Evolutionary conservation across 441 rosid species (phyloP), one percentile per base, ranked within the genome.

Genomic region (Isatis lusitanica): DNA sequence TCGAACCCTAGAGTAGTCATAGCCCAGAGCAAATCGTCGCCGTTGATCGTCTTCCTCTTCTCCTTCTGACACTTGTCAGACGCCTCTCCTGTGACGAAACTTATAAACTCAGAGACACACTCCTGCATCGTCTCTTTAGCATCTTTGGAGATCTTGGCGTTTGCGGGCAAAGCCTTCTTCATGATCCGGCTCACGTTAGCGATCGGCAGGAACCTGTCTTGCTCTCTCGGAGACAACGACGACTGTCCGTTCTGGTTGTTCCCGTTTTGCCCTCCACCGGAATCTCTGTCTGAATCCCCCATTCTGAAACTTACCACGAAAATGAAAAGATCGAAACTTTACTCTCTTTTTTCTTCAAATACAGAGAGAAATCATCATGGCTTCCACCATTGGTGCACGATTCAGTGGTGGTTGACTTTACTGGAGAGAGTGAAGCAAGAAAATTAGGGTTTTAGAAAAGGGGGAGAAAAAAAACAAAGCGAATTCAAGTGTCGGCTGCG

Each of bases 61-160:
- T 85, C 88, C 57, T 85, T 80, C 63, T 85, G 88, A 69, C 88
- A 85, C 85, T 85, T 85, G 67, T 85, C 88, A 0, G 88, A 85
- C 0, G 88, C 88, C 67, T 85, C 88, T 31, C 88, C 88, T 7
- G 88, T 85, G 56, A 85, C 82, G 77, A 85, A 85, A 47, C 88
- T 85, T 0, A 85, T 85, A 74, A 85, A 85, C 85, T 85, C 88
- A 9, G 88, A 85, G 39, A 85, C 88, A 28, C 88, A 85, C 82
- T 85, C 88, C 67, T 85, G 88, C 55, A 83, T 83, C 38, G 85
- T 83, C 78, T 85, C 88, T 43, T 85, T 85, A 0, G 88, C 88
- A 57, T 85, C 88, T 68, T 85, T 85, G 1, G 88, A 85, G 64
- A 85, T 85, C 70, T 85, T 85, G 7, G 86, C 88, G 77, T 85